Evolutionary conservation across 768 basidiomycete species (phyloP), one percentile per base, ranked within the genome.

Genomic region (Lactarius akahatsu): DNA sequence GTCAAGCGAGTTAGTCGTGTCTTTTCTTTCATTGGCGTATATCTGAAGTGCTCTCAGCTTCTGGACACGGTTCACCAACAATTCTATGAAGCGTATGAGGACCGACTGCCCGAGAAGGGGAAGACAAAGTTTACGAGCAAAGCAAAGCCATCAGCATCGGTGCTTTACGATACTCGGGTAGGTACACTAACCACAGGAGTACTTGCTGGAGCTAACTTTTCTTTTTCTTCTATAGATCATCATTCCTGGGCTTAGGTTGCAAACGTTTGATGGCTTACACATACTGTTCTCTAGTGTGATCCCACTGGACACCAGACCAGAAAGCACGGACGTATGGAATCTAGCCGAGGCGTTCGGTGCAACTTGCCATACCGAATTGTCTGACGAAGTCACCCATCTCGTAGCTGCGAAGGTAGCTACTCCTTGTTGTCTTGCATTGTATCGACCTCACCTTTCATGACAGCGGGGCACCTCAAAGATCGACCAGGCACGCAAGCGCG

Each of bases 231-330:
- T 50, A 8, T 71, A 98, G 96, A 78, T 76, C 61, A 97, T 99
- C 69, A 96, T 98, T 60, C 92, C 93, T 16, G 79, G 81, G 62
- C 82, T 96, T 76, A 89, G 96, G 61, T 74, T 80, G 28, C 83
- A 86, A 71, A 89, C 92, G 0, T 82, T 98, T n/a, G 81, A 83
- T 41, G 92, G 90, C 34, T 83, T 89, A 34, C 86, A 91, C 72
- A 84, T 99, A 38, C 81, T 96, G 41, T 98, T 99, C 77, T 98
- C 96, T 1, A 93, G 95, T 64, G 87, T 99, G 47, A 95, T 98
- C 63, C 95, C 96, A 4, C 83, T 96, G n/a, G 90, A 94, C 72
- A 88, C 86, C 3, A 81, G 78, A 63, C 90, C 93, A 43, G 89
- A 94, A 75, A 80, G 81, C 57, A 91, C 85, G 59, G 93, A 94